Evolutionary conservation across 345 rosid genomes (phyloP), one percentile per base, ranked within the genome.

Genomic region (Moricandia arvensis): DNA sequence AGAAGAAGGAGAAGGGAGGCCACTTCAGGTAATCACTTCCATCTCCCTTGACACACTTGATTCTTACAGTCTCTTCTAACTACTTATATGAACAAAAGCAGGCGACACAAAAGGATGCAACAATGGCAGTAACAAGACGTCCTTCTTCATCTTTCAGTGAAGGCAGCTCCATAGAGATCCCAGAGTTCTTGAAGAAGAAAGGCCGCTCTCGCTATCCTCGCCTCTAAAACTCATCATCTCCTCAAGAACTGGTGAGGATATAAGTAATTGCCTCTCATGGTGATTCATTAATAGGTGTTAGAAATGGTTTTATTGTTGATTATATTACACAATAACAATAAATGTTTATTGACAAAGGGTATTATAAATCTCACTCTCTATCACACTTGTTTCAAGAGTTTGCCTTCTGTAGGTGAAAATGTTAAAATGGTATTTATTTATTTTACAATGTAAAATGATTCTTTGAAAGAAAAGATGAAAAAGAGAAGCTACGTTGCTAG

Each of bases 151-250:
- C 93, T 24, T 86, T 87, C 65, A 72, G 68, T 21, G 95, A 90
- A 82, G 87, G 4, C 18, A 82, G 92, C 83, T 83, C 87, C 8
- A 87, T 90, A 53, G 91, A 87, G 83, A 94, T 94, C 71, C 97
- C 98, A 0, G 97, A 90, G 85, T 94, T 94, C 87, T 86, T 91
- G 73, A 94, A 86, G 85, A 91, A 89, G 88, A 90, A 90, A 87
- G 97, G 95, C 2, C 88, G 91, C 3, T 88, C 97, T 30, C 90
- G 96, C 76, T 29, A n/a, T n/a, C 15, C 51, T 43, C 51, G 13
- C 13, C 7, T 47, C 3, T 29, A 2, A 29, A 29, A 21, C 1
- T 21, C 2, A 21, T 21, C 24, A 0, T 21, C 51, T 43, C 51
- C 12, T 43, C 37, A 34, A 34, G 37, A 0, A 2, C 6, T 7